phyloP scores from a whole-genome alignment of 257 asterid genomes.

The Solanum arcanum region DNA sequence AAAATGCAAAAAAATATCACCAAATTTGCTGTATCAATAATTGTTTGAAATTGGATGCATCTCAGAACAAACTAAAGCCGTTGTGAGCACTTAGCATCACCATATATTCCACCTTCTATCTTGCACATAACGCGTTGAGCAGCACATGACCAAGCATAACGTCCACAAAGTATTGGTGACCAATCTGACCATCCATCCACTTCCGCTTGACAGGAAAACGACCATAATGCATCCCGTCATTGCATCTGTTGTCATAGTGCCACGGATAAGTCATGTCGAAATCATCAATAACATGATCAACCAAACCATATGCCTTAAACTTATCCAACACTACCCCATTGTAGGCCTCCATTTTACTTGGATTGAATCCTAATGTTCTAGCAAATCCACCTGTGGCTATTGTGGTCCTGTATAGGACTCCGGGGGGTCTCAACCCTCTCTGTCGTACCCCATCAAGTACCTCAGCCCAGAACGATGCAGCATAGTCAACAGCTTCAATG shows the following conservation, averaged over 20 bases:
- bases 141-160: constrained; percentile 86
- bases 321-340: constrained; percentile 78
- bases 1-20: neutral
- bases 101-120: neutral
- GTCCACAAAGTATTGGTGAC: constrained; percentile 91
- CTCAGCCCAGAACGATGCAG: constrained; percentile 69
- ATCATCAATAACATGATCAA: constrained; percentile 50
- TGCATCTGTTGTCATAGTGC: constrained; percentile 88
- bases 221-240: constrained; percentile 91
- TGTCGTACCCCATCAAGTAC: constrained; percentile 30
- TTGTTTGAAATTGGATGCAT: neutral
- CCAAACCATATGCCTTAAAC: constrained; percentile 38
- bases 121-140: constrained; percentile 42
- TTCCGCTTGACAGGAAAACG: constrained; percentile 62
- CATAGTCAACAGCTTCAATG: constrained; percentile 45
- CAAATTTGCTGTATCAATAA: neutral
- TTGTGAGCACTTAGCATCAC: neutral
- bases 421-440: constrained; percentile 42
- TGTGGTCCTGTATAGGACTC: constrained; percentile 62
- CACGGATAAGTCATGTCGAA: constrained; percentile 93
- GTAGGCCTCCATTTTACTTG: constrained; percentile 89
- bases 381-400: constrained; percentile 82
- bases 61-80: neutral
- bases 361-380: constrained; percentile 58
- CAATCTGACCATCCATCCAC: constrained; percentile 87